phyloP scores from a whole-genome alignment of 805 yeast genomes.

The Saturnispora kantuleensis region DNA sequence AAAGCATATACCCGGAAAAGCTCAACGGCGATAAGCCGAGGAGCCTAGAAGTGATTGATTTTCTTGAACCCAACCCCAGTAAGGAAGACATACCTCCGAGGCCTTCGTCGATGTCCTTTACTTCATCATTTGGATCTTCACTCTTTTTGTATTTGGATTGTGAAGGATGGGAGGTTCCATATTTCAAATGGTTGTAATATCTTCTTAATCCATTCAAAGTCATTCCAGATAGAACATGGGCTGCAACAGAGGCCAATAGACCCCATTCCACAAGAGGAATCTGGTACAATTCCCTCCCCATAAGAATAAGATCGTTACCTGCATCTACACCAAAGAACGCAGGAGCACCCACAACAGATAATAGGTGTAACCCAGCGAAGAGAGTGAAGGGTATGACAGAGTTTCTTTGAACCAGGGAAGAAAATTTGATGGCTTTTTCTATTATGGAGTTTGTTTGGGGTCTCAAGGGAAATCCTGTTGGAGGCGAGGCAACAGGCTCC shows the following conservation, averaged over 20 bases:
- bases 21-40: constrained; percentile 48
- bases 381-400: constrained; percentile 48
- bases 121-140: constrained; percentile 15
- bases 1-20: constrained; percentile 48
- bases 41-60: constrained; percentile 33
- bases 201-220: constrained; percentile 31
- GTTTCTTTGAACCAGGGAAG: constrained; percentile 38
- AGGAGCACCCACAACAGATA: constrained; percentile 48
- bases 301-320: constrained; percentile 46
- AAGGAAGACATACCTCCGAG: constrained; percentile 52
- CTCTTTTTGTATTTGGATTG: constrained; percentile 3
- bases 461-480: constrained; percentile 4
- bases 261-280: constrained; percentile 39
- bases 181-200: constrained; percentile 22
- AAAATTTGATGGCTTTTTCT: neutral
- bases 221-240: constrained; percentile 49
- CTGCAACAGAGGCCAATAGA: constrained; percentile 36
- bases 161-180: constrained; percentile 12
- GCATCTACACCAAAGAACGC: constrained; percentile 31
- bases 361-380: constrained; percentile 48
- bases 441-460: neutral
- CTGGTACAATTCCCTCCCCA: constrained; percentile 56
- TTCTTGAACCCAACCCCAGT: constrained; percentile 44
- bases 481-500: constrained; percentile 4
- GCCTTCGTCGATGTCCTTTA: constrained; percentile 37